Evolutionary conservation across 306 rosid genomes (phyloP), one percentile per base, ranked within the genome.

Genomic region (Cucurbita maxima): DNA sequence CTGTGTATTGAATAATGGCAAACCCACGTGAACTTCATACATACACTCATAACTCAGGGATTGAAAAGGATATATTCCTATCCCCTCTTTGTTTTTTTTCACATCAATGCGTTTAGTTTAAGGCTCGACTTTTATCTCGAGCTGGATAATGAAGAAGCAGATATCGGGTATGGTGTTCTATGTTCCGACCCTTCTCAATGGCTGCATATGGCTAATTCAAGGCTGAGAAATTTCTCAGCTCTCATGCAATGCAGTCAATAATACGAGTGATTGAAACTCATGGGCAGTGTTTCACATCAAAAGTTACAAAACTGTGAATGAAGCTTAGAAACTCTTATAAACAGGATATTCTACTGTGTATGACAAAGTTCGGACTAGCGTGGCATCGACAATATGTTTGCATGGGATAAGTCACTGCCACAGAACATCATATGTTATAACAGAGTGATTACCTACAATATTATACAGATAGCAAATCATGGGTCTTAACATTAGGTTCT

Each of bases 1-100:
- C 58, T 70, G 8, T 47, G 14, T 7, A 47, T 25, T 70, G 58
- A 70, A 70, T 70, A 50, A 70, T 70, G 74, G 74, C 74, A 48
- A 70, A 14, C 58, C 74, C 74, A 70, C 74, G 74, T 70, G 74
- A 70, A 30, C 41, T 50, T 30, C 71, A 43, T 43, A 41, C 15
- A 41, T 18, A 64, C 12, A 60, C 45, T 61, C 68, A 61, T 37
- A 55, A 55, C 68, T 30, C 34, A 30, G 34, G 34, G 34, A 30
- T 30, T 30, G 34, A 30, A 30, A 30, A 30, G 34, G 34, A 30
- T 30, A 30, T 30, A 30, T 30, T 30, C 34, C 34, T 30, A 30
- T 30, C 34, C 34, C 34, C 34, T 15, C 68, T 37, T 22, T 16
- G 47, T 61, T 37, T 61, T 61, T 53, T 53, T 53, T 53, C 58